Base-by-base conservation (phyloP, 2,329 filamentous ascomycete genomes). In the Didymella arachidicola region DNA sequence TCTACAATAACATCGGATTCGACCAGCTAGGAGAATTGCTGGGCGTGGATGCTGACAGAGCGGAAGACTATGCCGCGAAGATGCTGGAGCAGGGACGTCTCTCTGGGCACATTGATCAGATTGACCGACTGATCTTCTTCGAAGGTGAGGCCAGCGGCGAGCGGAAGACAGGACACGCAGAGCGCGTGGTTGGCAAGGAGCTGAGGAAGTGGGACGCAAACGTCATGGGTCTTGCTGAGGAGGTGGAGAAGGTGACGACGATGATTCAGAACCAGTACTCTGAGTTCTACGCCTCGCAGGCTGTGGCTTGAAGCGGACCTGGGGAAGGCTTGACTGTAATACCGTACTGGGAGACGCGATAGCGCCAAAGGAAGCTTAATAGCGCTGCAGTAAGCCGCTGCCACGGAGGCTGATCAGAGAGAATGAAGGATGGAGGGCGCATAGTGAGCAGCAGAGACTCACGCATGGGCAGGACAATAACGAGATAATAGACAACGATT, bases 81-180 rank as follows among this genome's bases (percentile, higher is more conserved):
- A 99, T 99, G 95, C 92, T 99, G 69, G 93, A 98, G 81, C 93
- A 97, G 77, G 93, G 92, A 10, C 87, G 95, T 30, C 79, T 99
- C 50, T 86, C 89, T 3, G 95, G 94, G 7, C 88, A 89, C 57
- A 98, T 99, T 71, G 94, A 99, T 78, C 95, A 99, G 81, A 93
- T 99, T 57, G 91, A 93, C 56, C 85, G 90, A 14, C 81, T 93
- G 11, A 93, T 99, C 59, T 93, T 88, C 80, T 99, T 99, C 74
- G 91, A 95, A 72, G 87, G 87, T 30, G 89, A 92, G 70, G 88
- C 87, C 7, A 88, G 86, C 3, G 89, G 87, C 1, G 83, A 89
- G 73, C 87, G 87, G 71, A 86, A 87, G 53, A 90, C 86, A 59
- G 83, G 86, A 27, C 86, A 88, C 46, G 85, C 86, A 56, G 83